Base-by-base conservation (phyloP, 352 stramenopile genomes). In the Phytophthora foliorum region DNA sequence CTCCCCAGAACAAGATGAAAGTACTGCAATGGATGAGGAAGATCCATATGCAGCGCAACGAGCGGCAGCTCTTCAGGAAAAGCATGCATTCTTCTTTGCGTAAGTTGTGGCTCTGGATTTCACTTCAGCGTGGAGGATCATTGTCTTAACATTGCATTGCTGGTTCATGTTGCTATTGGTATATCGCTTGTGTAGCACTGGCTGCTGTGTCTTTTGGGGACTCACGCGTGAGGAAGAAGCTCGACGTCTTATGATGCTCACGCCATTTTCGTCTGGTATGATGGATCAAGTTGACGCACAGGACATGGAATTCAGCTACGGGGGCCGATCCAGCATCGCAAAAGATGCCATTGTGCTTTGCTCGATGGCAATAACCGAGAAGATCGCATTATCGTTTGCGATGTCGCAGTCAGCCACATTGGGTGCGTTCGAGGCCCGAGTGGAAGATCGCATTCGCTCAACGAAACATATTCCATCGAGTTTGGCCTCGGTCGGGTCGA, bases 401-500 rank as follows among this genome's bases (percentile, higher is more conserved):
- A 90, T 98, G 78, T 84, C 93, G 8, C 95, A 98, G 74, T 98
- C 89, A 16, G 88, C 88, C 25, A 97, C 97, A 58, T 77, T 98
- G 16, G 89, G 96, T 45, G 89, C 97, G 6, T 98, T 98, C 72
- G 95, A 98, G 68, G 86, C 88, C 51, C 86, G 87, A 46, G 88
- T 97, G 36, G 88, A 97, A 63, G 71, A 90, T 14, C 89, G 83
- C 11, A 97, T 96, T 44, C 82, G 81, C 38, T 90, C 84, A 29
- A 95, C 89, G 25, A 89, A 88, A 59, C 84, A 95, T 49, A 97
- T 98, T 42, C 94, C 93, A 25, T 89, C 88, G 38, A 91, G 84
- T 59, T 81, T 98, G 25, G 89, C 93, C 6, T 84, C 74, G 11
- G 86, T 84, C 10, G 94, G 94, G 5, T 94, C 94, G 10, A 97